Conservation (phyloP, 2,329 filamentous ascomycete species). For the Fusarium transvaalense region DNA sequence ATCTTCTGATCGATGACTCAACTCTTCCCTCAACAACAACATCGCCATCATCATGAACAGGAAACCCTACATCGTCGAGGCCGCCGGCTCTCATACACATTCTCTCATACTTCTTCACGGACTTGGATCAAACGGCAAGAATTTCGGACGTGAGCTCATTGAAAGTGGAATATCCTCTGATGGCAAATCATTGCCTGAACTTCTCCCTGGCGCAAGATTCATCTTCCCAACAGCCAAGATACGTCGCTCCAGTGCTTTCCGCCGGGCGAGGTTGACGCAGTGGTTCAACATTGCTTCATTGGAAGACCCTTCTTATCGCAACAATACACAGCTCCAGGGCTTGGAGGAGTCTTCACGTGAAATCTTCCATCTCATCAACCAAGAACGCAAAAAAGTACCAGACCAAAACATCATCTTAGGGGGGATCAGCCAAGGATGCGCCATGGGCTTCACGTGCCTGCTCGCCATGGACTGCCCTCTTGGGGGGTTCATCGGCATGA, state of each 20-base stretch:
- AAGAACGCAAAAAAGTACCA: slow-evolving; percentile 51
- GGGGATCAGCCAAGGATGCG: slow-evolving; percentile 67
- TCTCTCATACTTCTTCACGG: slow-evolving; percentile 51
- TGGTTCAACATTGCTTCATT: slow-evolving; percentile 65
- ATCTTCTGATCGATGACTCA: background rate
- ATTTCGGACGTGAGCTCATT: slow-evolving; percentile 52
- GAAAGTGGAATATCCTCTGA: slow-evolving; percentile 45
- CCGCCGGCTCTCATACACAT: slow-evolving; percentile 43
- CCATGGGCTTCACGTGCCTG: slow-evolving; percentile 58
- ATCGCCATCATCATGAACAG: background rate
- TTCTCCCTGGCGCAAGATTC: slow-evolving; percentile 58
- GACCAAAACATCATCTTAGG: slow-evolving; percentile 61
- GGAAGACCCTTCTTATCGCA: slow-evolving; percentile 55
- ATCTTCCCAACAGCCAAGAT: slow-evolving; percentile 64
- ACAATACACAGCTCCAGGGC: slow-evolving; percentile 59
- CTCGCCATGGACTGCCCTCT: slow-evolving; percentile 55
- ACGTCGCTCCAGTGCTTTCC: slow-evolving; percentile 58
- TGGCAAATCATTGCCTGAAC: slow-evolving; percentile 50
- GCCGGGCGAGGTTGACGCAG: slow-evolving; percentile 59
- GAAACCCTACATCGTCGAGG: slow-evolving; percentile 38
- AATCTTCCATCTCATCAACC: slow-evolving; percentile 51
- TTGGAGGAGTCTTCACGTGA: slow-evolving; percentile 57
- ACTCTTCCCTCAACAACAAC: background rate
- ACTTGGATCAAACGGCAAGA: slow-evolving; percentile 50
- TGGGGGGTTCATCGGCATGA: slow-evolving; percentile 62